Base-by-base conservation (phyloP, 2,329 filamentous ascomycete species). In the Coccinonectria pachysandricola region DNA sequence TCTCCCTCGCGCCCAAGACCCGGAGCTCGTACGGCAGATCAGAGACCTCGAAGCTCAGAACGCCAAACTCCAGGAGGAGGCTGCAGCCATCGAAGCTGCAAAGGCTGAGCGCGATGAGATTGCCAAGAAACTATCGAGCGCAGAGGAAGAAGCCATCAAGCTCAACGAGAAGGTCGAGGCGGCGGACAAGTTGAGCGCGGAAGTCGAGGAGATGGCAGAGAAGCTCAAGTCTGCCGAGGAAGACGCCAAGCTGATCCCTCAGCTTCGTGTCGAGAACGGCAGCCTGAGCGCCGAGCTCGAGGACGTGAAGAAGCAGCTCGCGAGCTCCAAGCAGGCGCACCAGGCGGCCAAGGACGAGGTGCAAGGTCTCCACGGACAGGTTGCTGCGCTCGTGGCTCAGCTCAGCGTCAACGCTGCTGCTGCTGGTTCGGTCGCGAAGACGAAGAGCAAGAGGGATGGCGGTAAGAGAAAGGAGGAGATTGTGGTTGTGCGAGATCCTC, bases 401-500 rank as follows among this genome's bases (percentile, higher is more conserved):
- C 32, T 47, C 12, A 26, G 23, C 19, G 30, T 28, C 10, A 22
- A 16, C 16, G 23, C 7, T 25, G n/a, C n/a, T n/a, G n/a, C n/a
- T n/a, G n/a, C n/a, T n/a, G 31, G n/a, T 15, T 9, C 26, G 12
- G 13, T 16, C 9, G 23, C 29, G 10, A 21, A 34, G 5, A 32
- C 30, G 1, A 42, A 36, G 19, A 38, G 38, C 5, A 44, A 44
- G 31, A 47, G 42, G 19, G 40, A 47, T 17, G 32, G 28, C 27
- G 29, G 40, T 16, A 47, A 47, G 34, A 31, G 33, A 4, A 37
- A 33, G 14, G 39, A 46, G 17, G 44, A 47, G 14, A 23, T 47
- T 13, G 40, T 47, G 5, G 39, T 47, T 19, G 44, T 47, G 13
- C 33, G 44, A 7, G 44, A 47, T 21, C 37, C 44, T 17, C 25